Evolutionary conservation across 441 rosid genomes (phyloP).

Genomic region (Pelargonium citronellum): DNA sequence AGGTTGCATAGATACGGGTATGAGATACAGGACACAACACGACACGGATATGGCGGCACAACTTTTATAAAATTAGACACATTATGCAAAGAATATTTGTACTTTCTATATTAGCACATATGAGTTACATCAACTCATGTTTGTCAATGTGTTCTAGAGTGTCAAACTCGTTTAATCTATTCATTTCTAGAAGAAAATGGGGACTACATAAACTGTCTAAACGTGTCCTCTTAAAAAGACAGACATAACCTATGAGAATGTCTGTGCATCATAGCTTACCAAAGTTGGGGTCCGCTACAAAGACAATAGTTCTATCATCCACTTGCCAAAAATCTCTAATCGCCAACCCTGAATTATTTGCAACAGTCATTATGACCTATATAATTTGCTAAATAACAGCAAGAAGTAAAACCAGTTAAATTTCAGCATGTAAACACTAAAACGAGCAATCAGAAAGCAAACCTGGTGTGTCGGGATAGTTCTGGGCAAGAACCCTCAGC

Average conservation of each 20-base stretch:
- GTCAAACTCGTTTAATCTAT: too few relatives aligned
- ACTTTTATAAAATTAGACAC: too few relatives aligned
- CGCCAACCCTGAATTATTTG: conserved; percentile 55
- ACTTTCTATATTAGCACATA: too few relatives aligned
- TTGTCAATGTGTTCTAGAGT: too few relatives aligned
- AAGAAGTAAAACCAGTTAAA: neutral
- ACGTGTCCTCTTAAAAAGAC: too few relatives aligned
- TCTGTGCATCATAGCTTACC: conserved; percentile 35
- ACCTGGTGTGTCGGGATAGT: conserved; percentile 93
- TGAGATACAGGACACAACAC: too few relatives aligned
- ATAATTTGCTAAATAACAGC: neutral
- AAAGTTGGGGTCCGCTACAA: conserved; percentile 90
- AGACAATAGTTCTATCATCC: conserved; percentile 77
- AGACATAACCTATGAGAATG: too few relatives aligned
- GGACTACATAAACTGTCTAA: too few relatives aligned
- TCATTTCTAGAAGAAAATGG: too few relatives aligned
- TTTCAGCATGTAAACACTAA: neutral
- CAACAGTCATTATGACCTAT: neutral
- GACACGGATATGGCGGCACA: too few relatives aligned
- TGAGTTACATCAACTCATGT: too few relatives aligned
- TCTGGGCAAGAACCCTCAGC: conserved; percentile 73
- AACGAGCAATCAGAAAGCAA: neutral
- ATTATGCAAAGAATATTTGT: too few relatives aligned
- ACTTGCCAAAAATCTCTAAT: conserved; percentile 76
- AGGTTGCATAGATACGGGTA: neutral